Conservation (phyloP, 306 rosid genomes). For the Vigna trinervia region DNA sequence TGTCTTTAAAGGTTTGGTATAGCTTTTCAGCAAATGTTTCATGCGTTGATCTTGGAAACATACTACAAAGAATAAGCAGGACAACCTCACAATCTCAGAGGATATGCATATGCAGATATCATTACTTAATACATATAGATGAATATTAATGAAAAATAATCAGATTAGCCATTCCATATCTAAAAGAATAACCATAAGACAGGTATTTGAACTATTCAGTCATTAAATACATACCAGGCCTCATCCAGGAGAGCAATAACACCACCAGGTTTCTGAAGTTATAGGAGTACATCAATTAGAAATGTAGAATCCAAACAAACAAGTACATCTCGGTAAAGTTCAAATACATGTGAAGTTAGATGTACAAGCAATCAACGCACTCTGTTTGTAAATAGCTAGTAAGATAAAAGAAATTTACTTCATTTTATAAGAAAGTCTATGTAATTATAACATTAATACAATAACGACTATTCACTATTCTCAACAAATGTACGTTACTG, state of each 20-base stretch:
- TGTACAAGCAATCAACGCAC: neutral
- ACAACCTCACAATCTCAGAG: constrained; percentile 50
- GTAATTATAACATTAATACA: neutral
- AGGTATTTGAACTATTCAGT: constrained; percentile 18
- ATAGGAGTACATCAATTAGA: constrained; percentile 52
- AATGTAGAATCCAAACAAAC: constrained; percentile 17
- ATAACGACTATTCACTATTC: neutral
- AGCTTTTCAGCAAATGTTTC: constrained; percentile 91
- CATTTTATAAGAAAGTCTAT: neutral
- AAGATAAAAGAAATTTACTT: constrained; percentile 7
- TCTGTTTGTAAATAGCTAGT: constrained; percentile 2
- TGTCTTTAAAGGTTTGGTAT: constrained; percentile 84
- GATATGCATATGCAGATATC: constrained; percentile 15
- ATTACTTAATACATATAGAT: neutral
- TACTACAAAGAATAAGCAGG: constrained; percentile 67
- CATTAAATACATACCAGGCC: constrained; percentile 78
- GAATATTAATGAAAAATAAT: constrained; percentile 9
- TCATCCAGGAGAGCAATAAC: constrained; percentile 95
- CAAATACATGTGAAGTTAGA: constrained; percentile 11
- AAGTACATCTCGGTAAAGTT: neutral
- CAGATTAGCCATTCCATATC: constrained; percentile 21
- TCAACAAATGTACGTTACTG: neutral
- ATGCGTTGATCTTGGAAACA: constrained; percentile 98
- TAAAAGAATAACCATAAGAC: constrained; percentile 20
- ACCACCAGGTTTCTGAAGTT: constrained; percentile 95